Base-by-base conservation (phyloP, 169 alveolate species). In the Babesia caballi region DNA sequence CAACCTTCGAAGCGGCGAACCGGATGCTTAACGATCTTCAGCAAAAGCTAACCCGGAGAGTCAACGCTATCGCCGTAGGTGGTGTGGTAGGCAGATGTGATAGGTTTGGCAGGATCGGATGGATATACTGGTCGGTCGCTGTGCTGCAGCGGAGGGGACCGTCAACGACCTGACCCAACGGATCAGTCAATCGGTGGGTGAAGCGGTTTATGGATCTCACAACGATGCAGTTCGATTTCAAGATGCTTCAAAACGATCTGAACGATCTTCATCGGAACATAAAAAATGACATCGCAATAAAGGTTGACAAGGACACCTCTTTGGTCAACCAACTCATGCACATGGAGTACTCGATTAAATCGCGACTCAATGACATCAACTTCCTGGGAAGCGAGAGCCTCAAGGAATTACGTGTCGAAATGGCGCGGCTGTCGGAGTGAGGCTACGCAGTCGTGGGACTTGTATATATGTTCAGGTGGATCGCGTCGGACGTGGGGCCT, bases 301-400 rank as follows among this genome's bases (percentile, higher is more conserved):
- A 65, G 49, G 74, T 53, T 11, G 85, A 77, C 17, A 77, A 77
- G 68, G 85, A 77, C 38, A 60, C 85, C 19, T 54, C 70, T 4
- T 14, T 77, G 9, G 58, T 58, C 15, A 61, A 77, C 59, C 54
- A 68, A 17, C 57, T 77, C 38, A 49, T 58, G 65, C 71, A 77
- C 52, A 46, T 77, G 66, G 78, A 77, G 27, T 54, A 66, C 36
- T 17, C 85, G 11, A 77, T 61, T 33, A 57, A 68, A 42, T 61
- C 76, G 44, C 63, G 65, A 30, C 56, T 77, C 0, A 66, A 77
- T 36, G 85, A 77, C 47, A 60, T 54, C 25, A 44, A 35, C 30
- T 57, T 66, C 25, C 25, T 66, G 65, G 66, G 66, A 0, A 66
- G 32, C 25, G 85, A 77, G 57, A 32, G 85, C 15, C 11, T 67